Conservation (phyloP, 305 asterid genomes). For the Fraxinus angustifolia region DNA sequence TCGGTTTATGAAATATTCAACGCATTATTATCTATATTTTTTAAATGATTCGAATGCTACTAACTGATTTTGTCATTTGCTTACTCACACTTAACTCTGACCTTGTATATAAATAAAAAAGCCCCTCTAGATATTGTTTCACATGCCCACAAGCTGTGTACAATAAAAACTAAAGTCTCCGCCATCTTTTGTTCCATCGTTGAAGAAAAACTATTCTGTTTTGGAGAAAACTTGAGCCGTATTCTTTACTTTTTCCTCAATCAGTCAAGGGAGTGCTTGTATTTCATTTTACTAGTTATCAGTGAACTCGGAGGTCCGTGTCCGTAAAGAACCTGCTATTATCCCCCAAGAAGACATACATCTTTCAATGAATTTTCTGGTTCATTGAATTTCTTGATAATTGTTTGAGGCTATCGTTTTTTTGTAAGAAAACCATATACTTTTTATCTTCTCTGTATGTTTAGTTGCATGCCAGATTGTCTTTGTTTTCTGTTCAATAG, state of each 20-base stretch:
- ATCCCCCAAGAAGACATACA: background rate
- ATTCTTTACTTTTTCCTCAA: background rate
- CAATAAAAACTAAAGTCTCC: background rate
- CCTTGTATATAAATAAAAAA: background rate
- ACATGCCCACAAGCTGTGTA: background rate
- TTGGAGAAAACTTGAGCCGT: background rate
- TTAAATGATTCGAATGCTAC: background rate
- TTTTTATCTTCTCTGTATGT: background rate
- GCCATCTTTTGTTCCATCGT: background rate
- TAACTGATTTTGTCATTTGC: background rate
- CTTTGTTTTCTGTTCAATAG: background rate
- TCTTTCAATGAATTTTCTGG: background rate
- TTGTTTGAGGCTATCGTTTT: background rate
- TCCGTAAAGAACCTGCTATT: background rate
- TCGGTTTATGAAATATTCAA: background rate
- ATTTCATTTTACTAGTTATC: background rate
- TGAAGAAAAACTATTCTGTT: background rate
- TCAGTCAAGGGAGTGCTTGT: background rate
- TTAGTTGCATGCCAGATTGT: background rate
- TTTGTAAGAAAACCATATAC: background rate
- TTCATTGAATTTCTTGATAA: background rate
- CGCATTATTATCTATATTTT: background rate
- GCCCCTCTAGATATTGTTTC: background rate
- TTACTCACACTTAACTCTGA: background rate
- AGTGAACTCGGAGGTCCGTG: background rate